Base-by-base conservation (phyloP, 2,329 filamentous ascomycete species). In the Pseudocercospora macadamiae region DNA sequence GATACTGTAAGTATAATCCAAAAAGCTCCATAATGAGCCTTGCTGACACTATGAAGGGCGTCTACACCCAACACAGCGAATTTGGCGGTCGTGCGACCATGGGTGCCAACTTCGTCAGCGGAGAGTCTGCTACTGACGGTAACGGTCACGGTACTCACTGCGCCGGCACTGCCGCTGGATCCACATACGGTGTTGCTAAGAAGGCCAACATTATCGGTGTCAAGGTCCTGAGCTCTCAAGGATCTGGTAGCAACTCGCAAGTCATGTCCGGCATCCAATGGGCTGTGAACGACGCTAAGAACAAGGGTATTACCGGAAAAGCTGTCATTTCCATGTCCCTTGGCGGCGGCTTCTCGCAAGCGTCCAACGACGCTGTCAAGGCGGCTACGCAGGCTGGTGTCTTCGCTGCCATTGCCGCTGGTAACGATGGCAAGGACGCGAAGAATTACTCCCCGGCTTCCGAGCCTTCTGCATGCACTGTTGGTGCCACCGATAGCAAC, bases 121-220 rank as follows among this genome's bases (percentile, higher is more conserved):
- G 66, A 5, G 75, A 76, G 60, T 56, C 59, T 10, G 68, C 72
- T 55, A 71, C 70, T 26, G 76, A 77, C 62, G 77, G 82, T 62
- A 83, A 86, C 67, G 85, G 85, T 8, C 86, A 88, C 72, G 86
- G 85, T 42, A 84, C 78, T 55, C 86, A 88, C 75, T 97, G 93
- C 86, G 96, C 93, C 64, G 93, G 93, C 68, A 97, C 93, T 63
- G 82, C 86, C 45, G 86, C 76, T n/a, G 83, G 84, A 34, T 76
- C 75, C 54, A 86, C 82, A 3, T 87, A 83, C 58, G 57, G 54
- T 19, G 58, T 61, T 12, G 75, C 77, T 8, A 73, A 74, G 48
- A 71, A 70, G 12, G 77, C 77, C 51, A 79, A 77, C 68, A 70
- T 80, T 64, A 73, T 77, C 32, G 78, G 78, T 37, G 81, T 84